Evolutionary conservation across 805 yeast genomes (phyloP).

Genomic region (Lipomyces yamadae): DNA sequence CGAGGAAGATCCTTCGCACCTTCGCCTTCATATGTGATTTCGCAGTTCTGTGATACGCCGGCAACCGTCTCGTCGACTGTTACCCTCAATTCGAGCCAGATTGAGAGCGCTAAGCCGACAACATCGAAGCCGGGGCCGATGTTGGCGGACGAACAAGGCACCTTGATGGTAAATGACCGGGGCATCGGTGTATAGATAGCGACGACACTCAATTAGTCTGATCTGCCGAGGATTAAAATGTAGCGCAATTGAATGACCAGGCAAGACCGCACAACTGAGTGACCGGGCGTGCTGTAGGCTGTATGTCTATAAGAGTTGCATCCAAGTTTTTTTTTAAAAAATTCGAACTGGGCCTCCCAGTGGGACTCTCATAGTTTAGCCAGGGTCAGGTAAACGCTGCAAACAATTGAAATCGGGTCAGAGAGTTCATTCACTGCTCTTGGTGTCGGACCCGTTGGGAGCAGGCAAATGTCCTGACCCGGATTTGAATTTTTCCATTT

Average conservation of each 20-base stretch:
- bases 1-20: constrained; percentile 84
- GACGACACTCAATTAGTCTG: neutral
- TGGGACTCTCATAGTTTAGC: neutral
- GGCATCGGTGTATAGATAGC: constrained; percentile 17
- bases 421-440: neutral
- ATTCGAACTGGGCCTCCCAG: neutral
- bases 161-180: constrained; percentile 44
- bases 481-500: neutral
- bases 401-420: neutral
- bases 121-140: constrained; percentile 99
- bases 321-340: neutral
- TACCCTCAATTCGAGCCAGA: constrained; percentile 73
- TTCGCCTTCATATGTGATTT: constrained; percentile 71
- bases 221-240: neutral
- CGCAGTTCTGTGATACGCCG: constrained; percentile 64
- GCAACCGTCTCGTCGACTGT: constrained; percentile 58
- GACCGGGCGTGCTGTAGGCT: neutral
- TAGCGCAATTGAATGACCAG: neutral
- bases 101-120: constrained; percentile 83
- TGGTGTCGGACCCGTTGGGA: neutral
- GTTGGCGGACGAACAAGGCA: constrained; percentile 97
- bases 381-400: neutral
- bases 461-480: neutral
- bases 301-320: neutral
- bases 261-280: neutral